Conservation (phyloP, 2,329 filamentous ascomycete species). For the Fusarium fracticaudum region DNA sequence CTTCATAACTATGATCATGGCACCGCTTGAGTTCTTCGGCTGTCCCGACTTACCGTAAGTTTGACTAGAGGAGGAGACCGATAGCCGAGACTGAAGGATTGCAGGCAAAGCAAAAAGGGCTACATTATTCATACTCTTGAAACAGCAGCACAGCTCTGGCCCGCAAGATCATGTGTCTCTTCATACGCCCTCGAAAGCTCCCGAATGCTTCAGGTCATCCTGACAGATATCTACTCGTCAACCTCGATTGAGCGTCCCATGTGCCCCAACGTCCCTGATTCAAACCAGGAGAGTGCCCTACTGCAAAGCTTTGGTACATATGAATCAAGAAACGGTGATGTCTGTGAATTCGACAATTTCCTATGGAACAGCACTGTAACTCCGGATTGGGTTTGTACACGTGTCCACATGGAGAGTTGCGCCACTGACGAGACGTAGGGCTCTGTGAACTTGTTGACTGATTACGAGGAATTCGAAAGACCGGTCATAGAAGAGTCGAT, state of each 20-base stretch:
- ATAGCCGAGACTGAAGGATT: background rate
- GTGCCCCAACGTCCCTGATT: rapidly evolving
- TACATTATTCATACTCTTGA: background rate
- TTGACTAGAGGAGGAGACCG: rapidly evolving
- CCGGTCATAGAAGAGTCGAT: background rate
- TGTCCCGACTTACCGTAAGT: slow-evolving; percentile 18
- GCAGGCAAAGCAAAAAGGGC: background rate
- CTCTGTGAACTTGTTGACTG: background rate
- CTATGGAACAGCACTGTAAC: background rate
- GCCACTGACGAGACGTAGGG: background rate
- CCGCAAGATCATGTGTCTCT: background rate
- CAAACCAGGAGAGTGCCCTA: rapidly evolving
- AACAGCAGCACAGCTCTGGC: background rate
- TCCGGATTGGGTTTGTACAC: background rate
- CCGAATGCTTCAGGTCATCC: background rate
- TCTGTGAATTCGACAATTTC: background rate
- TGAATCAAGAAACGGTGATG: background rate
- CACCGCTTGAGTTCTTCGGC: slow-evolving; percentile 3
- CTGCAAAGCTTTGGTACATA: rapidly evolving
- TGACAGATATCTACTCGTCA: background rate
- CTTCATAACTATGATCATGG: slow-evolving; percentile 2
- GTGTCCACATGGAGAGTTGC: rapidly evolving
- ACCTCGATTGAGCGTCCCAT: background rate
- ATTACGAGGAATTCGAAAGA: background rate
- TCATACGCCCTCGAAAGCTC: background rate